Evolutionary conservation across 129 eudicot genomes (phyloP).

Genomic region (Artemisia annua): DNA sequence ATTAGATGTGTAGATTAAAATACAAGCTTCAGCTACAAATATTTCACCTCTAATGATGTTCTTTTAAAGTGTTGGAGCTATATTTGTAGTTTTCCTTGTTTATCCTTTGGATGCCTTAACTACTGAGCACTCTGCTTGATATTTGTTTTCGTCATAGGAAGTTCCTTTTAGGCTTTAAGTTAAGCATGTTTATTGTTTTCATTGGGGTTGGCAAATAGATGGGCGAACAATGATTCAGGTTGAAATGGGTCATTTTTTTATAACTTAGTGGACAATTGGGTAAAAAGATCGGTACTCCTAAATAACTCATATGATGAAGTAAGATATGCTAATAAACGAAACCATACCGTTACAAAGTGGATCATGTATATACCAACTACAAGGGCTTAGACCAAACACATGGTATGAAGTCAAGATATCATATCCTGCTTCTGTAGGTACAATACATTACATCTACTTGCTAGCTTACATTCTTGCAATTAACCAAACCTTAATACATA

Average conservation of each 20-base stretch:
- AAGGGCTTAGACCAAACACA: constrained; percentile 54
- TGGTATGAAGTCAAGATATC: constrained; percentile 99
- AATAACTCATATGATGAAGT: too few species aligned
- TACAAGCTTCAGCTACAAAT: background rate
- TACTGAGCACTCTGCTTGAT: too few species aligned
- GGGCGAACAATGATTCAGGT: too few species aligned
- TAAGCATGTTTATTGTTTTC: too few species aligned
- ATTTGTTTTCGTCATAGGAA: too few species aligned
- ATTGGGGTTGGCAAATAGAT: too few species aligned
- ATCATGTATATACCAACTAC: constrained; percentile 62
- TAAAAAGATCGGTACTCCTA: too few species aligned
- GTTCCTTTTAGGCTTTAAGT: too few species aligned
- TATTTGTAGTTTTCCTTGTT: background rate
- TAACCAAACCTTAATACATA: background rate
- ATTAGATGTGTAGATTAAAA: too few species aligned
- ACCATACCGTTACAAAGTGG: constrained; percentile 65
- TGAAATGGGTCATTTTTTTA: too few species aligned
- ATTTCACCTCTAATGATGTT: background rate
- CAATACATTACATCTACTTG: background rate
- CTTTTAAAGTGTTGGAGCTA: constrained; percentile 2
- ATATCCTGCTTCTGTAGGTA: constrained; percentile 98
- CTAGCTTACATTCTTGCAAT: background rate
- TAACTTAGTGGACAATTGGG: too few species aligned
- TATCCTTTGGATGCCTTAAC: background rate
- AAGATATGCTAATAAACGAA: constrained; percentile 42